Evolutionary conservation across 306 rosid species (phyloP).

Genomic region (Malus asiatica): DNA sequence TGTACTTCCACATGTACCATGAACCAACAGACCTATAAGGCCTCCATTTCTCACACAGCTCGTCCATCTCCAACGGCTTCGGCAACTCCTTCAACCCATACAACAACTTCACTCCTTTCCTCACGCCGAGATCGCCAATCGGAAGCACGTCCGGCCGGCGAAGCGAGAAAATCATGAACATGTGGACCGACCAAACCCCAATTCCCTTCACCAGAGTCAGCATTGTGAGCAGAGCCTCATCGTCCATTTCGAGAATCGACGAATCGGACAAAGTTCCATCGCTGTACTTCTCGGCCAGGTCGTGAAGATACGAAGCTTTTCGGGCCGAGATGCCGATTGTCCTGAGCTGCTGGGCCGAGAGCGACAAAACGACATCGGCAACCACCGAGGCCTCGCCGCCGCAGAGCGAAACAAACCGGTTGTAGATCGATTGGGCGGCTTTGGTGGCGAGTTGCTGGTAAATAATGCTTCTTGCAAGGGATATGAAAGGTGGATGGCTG

Average conservation of each 20-base stretch:
- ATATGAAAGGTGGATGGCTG: slow-evolving; percentile 38
- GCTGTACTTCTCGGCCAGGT: slow-evolving; percentile 42
- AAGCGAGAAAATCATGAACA: slow-evolving; percentile 78
- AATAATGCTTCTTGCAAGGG: slow-evolving; percentile 51
- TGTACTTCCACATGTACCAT: slow-evolving; percentile 71
- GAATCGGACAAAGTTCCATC: slow-evolving; percentile 50
- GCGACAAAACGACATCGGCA: slow-evolving; percentile 37
- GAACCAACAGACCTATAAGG: slow-evolving; percentile 77
- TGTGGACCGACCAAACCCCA: slow-evolving; percentile 85
- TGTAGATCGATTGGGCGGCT: slow-evolving; percentile 51
- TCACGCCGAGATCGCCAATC: slow-evolving; percentile 67
- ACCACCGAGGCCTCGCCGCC: slow-evolving; percentile 39
- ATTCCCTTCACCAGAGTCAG: slow-evolving; percentile 65
- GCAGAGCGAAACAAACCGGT: slow-evolving; percentile 59
- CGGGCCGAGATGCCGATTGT: slow-evolving; percentile 59
- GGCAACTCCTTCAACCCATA: slow-evolving; percentile 65
- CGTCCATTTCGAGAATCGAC: slow-evolving; percentile 59
- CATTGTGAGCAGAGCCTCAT: slow-evolving; percentile 32
- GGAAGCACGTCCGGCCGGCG: slow-evolving; percentile 72
- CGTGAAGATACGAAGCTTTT: slow-evolving; percentile 65
- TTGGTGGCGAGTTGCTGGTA: slow-evolving; percentile 72
- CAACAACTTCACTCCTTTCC: slow-evolving; percentile 60
- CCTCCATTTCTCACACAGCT: slow-evolving; percentile 61
- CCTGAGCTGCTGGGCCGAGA: slow-evolving; percentile 42
- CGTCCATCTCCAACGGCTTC: slow-evolving; percentile 51